These are phyloP conservation scores for Termitomyces sp. DNA, from an alignment of 768 basidiomycete genomes.

Conservation along the genomic window DNA sequence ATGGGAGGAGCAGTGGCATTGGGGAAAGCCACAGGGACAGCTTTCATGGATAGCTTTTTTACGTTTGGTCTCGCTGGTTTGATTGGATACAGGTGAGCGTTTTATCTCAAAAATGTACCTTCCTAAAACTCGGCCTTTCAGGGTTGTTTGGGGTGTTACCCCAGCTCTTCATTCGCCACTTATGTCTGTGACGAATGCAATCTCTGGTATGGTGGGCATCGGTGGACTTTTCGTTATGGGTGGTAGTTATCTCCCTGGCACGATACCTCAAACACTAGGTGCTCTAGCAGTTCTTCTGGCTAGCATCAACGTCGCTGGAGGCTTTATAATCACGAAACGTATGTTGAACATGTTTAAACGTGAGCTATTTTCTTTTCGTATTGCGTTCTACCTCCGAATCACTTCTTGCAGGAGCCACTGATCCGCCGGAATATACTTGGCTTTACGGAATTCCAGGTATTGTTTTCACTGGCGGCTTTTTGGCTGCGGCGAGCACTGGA, in stretches of 20 bases:
- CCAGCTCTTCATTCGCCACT: conserved; percentile 87
- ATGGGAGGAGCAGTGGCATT: conserved; percentile 73
- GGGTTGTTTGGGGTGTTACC: conserved; percentile 87
- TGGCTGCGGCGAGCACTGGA: conserved; percentile 80
- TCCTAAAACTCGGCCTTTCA: conserved; percentile 18
- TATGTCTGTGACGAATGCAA: conserved; percentile 90
- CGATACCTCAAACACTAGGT: conserved; percentile 76
- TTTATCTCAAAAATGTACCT: not conserved
- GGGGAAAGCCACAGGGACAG: conserved; percentile 76
- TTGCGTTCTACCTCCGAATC: not conserved
- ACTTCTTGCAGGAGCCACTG: conserved; percentile 58
- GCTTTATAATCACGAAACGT: conserved; percentile 86
- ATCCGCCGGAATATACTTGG: conserved; percentile 88
- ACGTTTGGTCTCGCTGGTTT: conserved; percentile 85
- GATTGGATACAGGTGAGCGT: conserved; percentile 61
- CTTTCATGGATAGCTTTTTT: conserved; percentile 88
- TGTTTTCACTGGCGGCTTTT: conserved; percentile 80
- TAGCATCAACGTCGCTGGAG: conserved; percentile 85
- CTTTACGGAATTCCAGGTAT: conserved; percentile 77
- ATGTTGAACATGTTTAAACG: conserved; percentile 95
- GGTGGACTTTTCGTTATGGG: conserved; percentile 92
- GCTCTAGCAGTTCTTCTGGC: conserved; percentile 85
- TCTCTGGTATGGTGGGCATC: conserved; percentile 58
- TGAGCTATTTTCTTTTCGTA: conserved; percentile 27
- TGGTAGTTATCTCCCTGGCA: conserved; percentile 79